Evolutionary conservation across 441 rosid species (phyloP).

Genomic region (Arabidopsis hybrid): DNA sequence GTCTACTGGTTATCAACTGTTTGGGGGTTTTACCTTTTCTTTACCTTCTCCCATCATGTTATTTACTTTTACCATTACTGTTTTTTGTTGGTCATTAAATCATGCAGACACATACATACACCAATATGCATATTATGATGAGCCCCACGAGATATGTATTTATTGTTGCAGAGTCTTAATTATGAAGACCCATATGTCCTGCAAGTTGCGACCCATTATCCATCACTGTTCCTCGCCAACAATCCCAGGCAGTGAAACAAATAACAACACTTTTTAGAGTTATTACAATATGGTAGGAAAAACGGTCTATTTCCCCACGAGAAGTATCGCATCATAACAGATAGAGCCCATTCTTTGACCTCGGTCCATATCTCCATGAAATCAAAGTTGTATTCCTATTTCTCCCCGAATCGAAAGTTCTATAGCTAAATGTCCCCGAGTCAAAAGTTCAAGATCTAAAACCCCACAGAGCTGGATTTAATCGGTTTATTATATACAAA

Average conservation of each 20-base stretch:
- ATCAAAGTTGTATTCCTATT: too few species aligned
- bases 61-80: slow-evolving; percentile 1
- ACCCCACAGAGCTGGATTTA: too few species aligned
- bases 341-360: too few species aligned
- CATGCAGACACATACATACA: not conserved
- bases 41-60: not conserved
- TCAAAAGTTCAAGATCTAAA: too few species aligned
- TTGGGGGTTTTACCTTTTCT: not conserved
- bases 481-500: too few species aligned
- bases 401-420: too few species aligned
- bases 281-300: not conserved
- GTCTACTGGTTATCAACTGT: not conserved
- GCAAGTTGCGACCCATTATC: slow-evolving; percentile 33
- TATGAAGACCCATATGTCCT: slow-evolving; percentile 33
- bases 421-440: too few species aligned
- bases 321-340: too few species aligned
- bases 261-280: not conserved
- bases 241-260: slow-evolving; percentile 5
- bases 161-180: slow-evolving; percentile 41
- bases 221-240: slow-evolving; percentile 30
- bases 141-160: slow-evolving; percentile 27
- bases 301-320: too few species aligned
- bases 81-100: not conserved
- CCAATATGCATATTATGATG: not conserved
- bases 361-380: too few species aligned